A percentile compares a stretch with the other conserved stretches of the same genome.
These are phyloP conservation scores for Chenopodium formosanum DNA, from an alignment of 148 eudicot genomes.

Conservation along the genomic window DNA sequence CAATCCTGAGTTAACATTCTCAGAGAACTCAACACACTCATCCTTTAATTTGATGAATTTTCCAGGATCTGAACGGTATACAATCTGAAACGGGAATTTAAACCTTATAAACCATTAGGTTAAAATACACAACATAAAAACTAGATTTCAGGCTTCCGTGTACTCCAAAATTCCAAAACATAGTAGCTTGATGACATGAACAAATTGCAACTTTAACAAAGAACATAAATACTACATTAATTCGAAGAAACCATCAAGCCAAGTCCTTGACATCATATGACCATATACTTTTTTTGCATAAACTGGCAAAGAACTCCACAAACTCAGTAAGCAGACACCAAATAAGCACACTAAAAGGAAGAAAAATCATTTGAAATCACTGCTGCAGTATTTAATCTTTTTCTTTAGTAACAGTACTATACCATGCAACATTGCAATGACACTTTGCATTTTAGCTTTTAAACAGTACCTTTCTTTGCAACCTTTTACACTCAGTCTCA, in stretches of 20 bases:
- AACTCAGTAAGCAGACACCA: background rate
- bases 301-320: background rate
- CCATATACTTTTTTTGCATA: background rate
- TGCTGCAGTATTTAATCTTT: background rate
- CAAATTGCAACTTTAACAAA: background rate
- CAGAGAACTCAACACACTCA: constrained; percentile 61
- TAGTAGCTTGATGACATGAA: background rate
- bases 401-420: background rate
- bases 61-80: constrained; percentile 65
- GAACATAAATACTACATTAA: background rate
- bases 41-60: constrained; percentile 64
- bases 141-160: too few species aligned
- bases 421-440: background rate
- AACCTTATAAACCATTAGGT: background rate
- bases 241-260: background rate
- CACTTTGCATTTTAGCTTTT: background rate
- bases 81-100: constrained; percentile 45
- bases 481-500: constrained; percentile 49
- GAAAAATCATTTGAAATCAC: background rate
- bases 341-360: background rate
- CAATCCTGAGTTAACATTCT: constrained; percentile 29
- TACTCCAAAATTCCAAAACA: background rate
- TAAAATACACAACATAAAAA: too few species aligned
- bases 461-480: constrained; percentile 50
- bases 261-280: background rate